Evolutionary conservation across 2,329 filamentous ascomycete species (phyloP), one percentile per base, ranked within the genome.

Genomic region (Xylogone sp.): DNA sequence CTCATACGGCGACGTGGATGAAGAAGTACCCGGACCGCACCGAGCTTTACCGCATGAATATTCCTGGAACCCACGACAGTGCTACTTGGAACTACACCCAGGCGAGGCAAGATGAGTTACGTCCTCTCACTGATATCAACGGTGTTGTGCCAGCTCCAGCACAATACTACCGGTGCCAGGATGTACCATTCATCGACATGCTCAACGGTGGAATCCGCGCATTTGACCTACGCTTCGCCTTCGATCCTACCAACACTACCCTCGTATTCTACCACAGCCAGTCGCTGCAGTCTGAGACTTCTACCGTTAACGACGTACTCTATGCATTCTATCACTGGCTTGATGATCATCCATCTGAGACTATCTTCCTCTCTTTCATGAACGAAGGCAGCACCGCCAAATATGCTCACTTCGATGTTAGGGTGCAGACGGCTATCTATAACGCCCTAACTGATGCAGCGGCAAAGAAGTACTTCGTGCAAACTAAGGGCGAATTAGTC

Each of bases 21-120:
- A 65, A 67, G 21, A 50, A 44, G 0, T 67, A 75, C 42, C 59
- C 69, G 1, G 75, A 79, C 54, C 53, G 65, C 13, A 75, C 68
- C 0, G 66, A 59, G 2, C 56, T 79, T 0, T 67, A 71, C 2
- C 73, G 73, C 18, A 69, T 79, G 61, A 78, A 74, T 56, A 72
- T 79, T 39, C 76, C 76, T 2, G 77, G 76, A 1, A 71, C 69
- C 3, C 76, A 79, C 62, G 76, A 79, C 58, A 68, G 71, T 3
- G 70, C 72, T 2, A 78, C 76, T 0, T 79, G 76, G 76, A 78
- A 78, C 60, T 79, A 78, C 57, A 70, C 65, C 10, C 62, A 66
- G 21, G 62, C 64, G 0, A 75, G 72, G 0, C 73, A 76, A 56
- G 60, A 72, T 34, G 51, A 62, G 1, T 62, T 78, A 3, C 45